A percentile compares a stretch with the other conserved stretches of the same genome.
Evolutionary conservation across 768 basidiomycete genomes (phyloP).

Genomic region (Termitomyces sp.): DNA sequence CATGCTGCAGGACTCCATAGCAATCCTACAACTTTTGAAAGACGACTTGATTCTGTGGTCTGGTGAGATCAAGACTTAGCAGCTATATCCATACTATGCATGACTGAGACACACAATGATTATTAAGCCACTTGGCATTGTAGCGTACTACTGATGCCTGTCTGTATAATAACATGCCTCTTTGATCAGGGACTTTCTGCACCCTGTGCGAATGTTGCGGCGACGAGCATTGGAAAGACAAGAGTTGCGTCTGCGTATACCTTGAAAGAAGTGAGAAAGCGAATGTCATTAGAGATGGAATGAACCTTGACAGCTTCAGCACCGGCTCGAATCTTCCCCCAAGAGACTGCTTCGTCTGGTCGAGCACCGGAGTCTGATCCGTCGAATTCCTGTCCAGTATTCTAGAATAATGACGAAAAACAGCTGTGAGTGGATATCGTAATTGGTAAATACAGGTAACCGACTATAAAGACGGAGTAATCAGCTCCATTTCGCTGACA

Average conservation of each 20-base stretch:
- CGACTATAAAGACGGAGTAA: constrained; percentile 90
- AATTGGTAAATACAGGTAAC: constrained; percentile 14
- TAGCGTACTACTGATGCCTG: neutral
- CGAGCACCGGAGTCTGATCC: constrained; percentile 96
- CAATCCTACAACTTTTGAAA: constrained; percentile 75
- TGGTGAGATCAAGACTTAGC: constrained; percentile 50
- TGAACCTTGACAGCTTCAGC: constrained; percentile 77
- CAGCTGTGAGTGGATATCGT: neutral
- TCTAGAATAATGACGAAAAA: constrained; percentile 37
- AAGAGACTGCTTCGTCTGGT: constrained; percentile 96
- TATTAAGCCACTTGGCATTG: neutral
- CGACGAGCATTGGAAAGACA: constrained; percentile 92
- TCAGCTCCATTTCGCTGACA: constrained; percentile 93
- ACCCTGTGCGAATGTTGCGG: constrained; percentile 81
- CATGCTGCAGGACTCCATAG: constrained; percentile 64
- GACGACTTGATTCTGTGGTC: constrained; percentile 88
- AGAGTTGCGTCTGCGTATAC: constrained; percentile 97
- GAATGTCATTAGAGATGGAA: neutral
- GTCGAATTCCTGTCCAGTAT: constrained; percentile 99
- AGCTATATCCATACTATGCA: neutral
- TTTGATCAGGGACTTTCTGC: neutral
- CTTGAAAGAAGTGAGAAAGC: constrained; percentile 21
- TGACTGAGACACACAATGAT: neutral
- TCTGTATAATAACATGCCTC: neutral
- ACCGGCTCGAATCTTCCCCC: constrained; percentile 94